These are phyloP conservation scores for Biscogniauxia marginata DNA, from an alignment of 2,329 filamentous ascomycete genomes.

Conservation along the genomic window DNA sequence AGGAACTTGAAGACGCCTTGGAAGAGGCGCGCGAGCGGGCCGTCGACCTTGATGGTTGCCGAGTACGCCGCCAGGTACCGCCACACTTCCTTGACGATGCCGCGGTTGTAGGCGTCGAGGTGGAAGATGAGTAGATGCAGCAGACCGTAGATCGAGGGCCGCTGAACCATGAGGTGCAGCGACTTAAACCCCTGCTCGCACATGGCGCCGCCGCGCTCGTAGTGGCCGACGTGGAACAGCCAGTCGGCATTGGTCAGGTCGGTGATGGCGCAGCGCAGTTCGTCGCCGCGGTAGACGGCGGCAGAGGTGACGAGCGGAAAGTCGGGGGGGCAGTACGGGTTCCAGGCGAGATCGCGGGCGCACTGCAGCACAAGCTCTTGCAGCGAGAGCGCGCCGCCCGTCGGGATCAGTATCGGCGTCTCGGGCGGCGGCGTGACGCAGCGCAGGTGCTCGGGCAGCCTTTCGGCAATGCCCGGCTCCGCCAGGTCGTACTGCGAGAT, in stretches of 20 bases:
- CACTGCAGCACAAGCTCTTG: conserved; percentile 31
- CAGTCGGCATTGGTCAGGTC: conserved; percentile 32
- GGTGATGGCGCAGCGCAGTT: conserved; percentile 30
- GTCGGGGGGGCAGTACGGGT: conserved; percentile 26
- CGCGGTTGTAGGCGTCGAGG: conserved; percentile 29
- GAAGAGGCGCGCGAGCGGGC: conserved; percentile 27
- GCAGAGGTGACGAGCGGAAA: conserved; percentile 28
- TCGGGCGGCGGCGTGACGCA: conserved; percentile 31
- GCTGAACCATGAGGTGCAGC: conserved; percentile 27
- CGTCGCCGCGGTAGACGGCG: conserved; percentile 27
- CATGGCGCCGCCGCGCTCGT: conserved; percentile 27
- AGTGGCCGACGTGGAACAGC: conserved; percentile 28
- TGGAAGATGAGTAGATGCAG: conserved; percentile 27
- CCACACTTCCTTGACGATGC: conserved; percentile 30
- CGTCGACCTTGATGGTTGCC: conserved; percentile 20
- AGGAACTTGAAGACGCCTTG: conserved; percentile 29
- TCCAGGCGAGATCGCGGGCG: conserved; percentile 29
- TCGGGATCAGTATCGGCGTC: conserved; percentile 19
- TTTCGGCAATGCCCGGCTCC: conserved; percentile 27
- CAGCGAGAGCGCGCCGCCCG: conserved; percentile 27
- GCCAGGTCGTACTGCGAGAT: conserved; percentile 51
- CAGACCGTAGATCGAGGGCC: conserved; percentile 28
- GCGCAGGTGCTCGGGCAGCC: conserved; percentile 28
- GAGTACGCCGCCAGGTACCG: conserved; percentile 29
- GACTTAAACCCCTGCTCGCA: conserved; percentile 29